Base-by-base conservation (phyloP, 2,329 filamentous ascomycete species). In the Colletotrichum aenigma region DNA sequence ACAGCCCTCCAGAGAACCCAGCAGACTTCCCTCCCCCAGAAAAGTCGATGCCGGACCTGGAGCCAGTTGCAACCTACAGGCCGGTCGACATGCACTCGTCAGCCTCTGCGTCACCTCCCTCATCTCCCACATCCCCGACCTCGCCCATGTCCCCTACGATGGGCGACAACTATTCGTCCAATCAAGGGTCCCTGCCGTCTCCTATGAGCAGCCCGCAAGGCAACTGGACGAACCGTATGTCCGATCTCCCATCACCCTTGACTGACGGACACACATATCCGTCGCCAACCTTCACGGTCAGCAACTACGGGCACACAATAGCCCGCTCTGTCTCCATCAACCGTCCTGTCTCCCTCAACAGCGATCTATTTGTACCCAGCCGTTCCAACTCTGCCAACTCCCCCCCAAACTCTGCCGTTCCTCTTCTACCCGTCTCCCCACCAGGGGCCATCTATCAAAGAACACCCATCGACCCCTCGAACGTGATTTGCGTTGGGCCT, bases 401-500 rank as follows among this genome's bases (percentile, higher is more conserved):
- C 5, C 43, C 70, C 5, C 80, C 80, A 3, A 79, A 81, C 2
- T 77, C 77, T 8, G 79, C 82, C 3, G 66, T 75, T 10, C 30
- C 68, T 65, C 10, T 74, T 79, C 71, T 62, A 76, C 70, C 78
- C 79, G 74, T 79, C 81, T 79, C 82, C 71, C 74, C 77, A 84
- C 38, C 38, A n/a, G 83, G 16, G 78, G 81, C 85, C 2, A 80
- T 81, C 12, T 82, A 86, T 56, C 89, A 90, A 70, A 85, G 86
- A 43, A 86, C 87, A 1, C 87, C 88, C 2, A 91, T 92, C 71
- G 88, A 91, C 76, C 84, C 89, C 2, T 85, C 86, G 5, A 86
- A 87, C 21, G 86, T 92, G 4, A 83, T 92, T 1, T 92, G 89
- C 72, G 83, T 91, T 0, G 91, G 91, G 0, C 87, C 88, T 7